Conservation (phyloP, 331 rosid species). For the Quercus phellos region DNA sequence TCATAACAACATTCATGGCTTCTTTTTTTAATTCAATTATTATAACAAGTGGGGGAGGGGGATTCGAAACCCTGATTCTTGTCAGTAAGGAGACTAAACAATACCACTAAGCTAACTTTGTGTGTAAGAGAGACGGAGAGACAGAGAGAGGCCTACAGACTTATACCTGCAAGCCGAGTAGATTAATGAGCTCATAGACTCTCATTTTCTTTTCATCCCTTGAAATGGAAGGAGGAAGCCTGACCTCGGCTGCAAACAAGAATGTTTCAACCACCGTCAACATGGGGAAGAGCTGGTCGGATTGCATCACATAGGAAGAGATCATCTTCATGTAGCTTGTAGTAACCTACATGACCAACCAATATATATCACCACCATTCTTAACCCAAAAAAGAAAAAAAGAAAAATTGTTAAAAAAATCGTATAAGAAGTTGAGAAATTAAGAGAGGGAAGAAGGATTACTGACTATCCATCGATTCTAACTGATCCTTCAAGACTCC, state of each 20-base stretch:
- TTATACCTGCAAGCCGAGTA: constrained; percentile 73
- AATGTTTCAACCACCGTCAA: constrained; percentile 79
- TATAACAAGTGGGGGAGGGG: too few species aligned
- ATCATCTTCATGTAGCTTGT: constrained; percentile 89
- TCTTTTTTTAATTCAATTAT: too few species aligned
- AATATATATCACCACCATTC: neutral
- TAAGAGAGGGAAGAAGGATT: constrained; percentile 7
- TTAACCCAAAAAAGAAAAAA: neutral
- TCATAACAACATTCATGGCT: neutral
- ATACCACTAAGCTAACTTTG: too few species aligned
- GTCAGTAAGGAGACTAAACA: too few species aligned
- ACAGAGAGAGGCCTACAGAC: too few species aligned
- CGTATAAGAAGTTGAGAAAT: neutral
- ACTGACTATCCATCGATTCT: constrained; percentile 69
- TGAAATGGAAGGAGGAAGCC: constrained; percentile 80
- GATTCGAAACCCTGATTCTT: too few species aligned
- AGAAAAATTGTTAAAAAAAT: neutral
- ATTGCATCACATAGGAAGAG: constrained; percentile 95
- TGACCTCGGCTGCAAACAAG: constrained; percentile 87
- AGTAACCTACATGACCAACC: constrained; percentile 50
- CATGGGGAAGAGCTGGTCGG: constrained; percentile 85
- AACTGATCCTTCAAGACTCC: constrained; percentile 83
- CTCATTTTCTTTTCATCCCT: constrained; percentile 57
- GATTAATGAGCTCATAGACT: constrained; percentile 66
- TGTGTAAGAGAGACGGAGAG: neutral